Percentiles rank a stretch among this genome's conserved stretches.
Conservation (phyloP, 495 filamentous ascomycete species). For the Lepidopterella palustris region DNA sequence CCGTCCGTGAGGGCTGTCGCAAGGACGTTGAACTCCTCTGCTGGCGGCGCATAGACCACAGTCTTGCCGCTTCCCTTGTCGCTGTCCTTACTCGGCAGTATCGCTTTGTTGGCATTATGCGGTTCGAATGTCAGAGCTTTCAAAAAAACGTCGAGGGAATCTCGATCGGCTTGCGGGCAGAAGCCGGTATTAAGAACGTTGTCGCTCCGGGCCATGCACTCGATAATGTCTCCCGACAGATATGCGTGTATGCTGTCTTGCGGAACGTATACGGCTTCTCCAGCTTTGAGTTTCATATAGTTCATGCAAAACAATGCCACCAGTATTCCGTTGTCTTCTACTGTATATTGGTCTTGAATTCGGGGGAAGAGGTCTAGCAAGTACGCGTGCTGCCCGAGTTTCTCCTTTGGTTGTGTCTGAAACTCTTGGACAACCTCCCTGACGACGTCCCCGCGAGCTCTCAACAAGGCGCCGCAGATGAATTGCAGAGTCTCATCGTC, state of each 20-base stretch:
- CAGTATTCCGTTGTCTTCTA: conserved; percentile 56
- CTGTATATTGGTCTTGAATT: conserved; percentile 58
- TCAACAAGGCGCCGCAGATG: no score
- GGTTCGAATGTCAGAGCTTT: conserved; percentile 55
- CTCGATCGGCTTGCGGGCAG: conserved; percentile 57
- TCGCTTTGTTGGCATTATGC: conserved; percentile 48
- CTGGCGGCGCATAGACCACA: conserved; percentile 57
- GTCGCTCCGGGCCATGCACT: conserved; percentile 79
- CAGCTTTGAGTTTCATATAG: conserved; percentile 57
- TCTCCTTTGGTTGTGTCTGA: no score
- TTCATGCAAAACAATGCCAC: conserved; percentile 69
- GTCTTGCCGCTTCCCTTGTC: conserved; percentile 53
- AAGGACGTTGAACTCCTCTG: conserved; percentile 46
- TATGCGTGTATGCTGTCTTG: conserved; percentile 77
- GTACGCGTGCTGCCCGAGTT: conserved; percentile 52
- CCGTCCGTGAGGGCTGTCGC: conserved; percentile 32
- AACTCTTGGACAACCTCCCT: no score
- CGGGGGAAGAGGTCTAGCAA: conserved; percentile 58
- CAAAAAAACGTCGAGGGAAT: conserved; percentile 57
- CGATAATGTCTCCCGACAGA: conserved; percentile 70
- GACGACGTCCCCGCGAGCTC: conserved; percentile 52
- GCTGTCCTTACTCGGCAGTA: conserved; percentile 44
- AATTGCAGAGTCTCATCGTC: conserved; percentile 55
- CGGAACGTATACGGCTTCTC: conserved; percentile 67
- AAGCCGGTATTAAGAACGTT: conserved; percentile 74